Evolutionary conservation across 179 eudicot genomes (phyloP).

Genomic region (Kewa caespitosa): DNA sequence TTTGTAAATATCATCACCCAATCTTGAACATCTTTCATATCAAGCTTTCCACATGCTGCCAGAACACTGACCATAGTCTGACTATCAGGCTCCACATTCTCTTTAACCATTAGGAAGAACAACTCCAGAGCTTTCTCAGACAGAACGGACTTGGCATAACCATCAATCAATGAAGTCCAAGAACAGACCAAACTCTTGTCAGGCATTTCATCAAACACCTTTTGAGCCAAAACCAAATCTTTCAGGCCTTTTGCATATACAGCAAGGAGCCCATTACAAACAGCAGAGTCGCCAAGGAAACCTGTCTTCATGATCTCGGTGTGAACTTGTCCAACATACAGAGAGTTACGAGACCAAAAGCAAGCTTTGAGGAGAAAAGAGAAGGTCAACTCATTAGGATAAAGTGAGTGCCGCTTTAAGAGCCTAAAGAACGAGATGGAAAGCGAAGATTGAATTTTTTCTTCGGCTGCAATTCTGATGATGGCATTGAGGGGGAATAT

Average conservation of each 20-base stretch:
- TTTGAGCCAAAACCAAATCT: conserved; percentile 50
- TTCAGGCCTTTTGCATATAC: conserved; percentile 52
- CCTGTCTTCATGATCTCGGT: conserved; percentile 53
- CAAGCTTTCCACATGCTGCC: conserved; percentile 69
- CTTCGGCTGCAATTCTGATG: conserved; percentile 59
- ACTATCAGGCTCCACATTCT: conserved; percentile 47
- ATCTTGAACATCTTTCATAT: conserved; percentile 29
- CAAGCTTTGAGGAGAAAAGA: conserved; percentile 71
- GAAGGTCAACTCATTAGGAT: conserved; percentile 74
- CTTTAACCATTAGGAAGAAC: conserved; percentile 48
- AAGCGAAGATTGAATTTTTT: conserved; percentile 36
- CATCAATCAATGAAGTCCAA: conserved; percentile 74
- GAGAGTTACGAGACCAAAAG: conserved; percentile 21
- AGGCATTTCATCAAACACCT: conserved; percentile 74
- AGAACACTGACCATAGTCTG: conserved; percentile 68
- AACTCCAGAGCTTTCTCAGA: conserved; percentile 54
- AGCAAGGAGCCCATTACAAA: conserved; percentile 58
- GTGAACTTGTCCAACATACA: conserved; percentile 49
- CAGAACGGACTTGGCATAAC: conserved; percentile 50
- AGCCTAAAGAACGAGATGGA: conserved; percentile 41
- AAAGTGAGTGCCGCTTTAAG: conserved; percentile 38
- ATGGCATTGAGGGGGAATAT: conserved; percentile 77
- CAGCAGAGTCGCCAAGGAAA: conserved; percentile 37
- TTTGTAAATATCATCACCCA: conserved; percentile 44
- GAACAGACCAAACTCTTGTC: conserved; percentile 47